Evolutionary conservation across 495 filamentous ascomycete species (phyloP).

Genomic region (Aspergillus carlsbadensis): DNA sequence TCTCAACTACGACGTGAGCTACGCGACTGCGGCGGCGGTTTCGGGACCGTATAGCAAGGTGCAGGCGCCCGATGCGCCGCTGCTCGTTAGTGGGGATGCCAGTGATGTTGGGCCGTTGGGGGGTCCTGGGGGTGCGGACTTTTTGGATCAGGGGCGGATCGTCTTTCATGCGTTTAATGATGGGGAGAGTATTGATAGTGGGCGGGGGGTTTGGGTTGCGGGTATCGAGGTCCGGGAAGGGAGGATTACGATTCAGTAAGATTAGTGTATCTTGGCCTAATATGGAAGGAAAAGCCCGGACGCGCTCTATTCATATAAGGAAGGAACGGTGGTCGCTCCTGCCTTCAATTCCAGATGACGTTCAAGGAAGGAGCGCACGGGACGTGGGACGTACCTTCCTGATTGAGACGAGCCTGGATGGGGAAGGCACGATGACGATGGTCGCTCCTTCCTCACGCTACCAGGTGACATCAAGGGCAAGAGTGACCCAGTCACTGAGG

Average conservation of each 20-base stretch:
- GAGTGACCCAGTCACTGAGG: too few relatives aligned
- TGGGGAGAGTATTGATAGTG: neutral
- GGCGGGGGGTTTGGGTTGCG: constrained; percentile 1
- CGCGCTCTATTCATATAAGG: too few relatives aligned
- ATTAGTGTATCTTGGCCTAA: neutral
- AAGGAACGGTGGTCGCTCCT: too few relatives aligned
- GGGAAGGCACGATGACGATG: too few relatives aligned
- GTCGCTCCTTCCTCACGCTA: too few relatives aligned
- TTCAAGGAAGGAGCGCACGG: too few relatives aligned
- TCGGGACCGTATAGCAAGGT: constrained; percentile 49
- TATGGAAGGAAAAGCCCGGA: too few relatives aligned
- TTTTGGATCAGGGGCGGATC: neutral
- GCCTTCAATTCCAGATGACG: too few relatives aligned
- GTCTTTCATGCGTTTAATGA: neutral
- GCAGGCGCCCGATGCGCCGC: neutral
- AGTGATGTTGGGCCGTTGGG: neutral
- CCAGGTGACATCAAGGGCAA: too few relatives aligned
- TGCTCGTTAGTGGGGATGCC: constrained; percentile 9
- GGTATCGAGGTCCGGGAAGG: neutral
- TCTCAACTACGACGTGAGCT: constrained; percentile 53
- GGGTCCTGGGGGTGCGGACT: neutral
- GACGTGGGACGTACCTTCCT: too few relatives aligned
- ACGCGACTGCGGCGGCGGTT: constrained; percentile 47
- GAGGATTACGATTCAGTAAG: neutral
- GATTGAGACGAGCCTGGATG: too few relatives aligned